Base-by-base conservation (phyloP, 2,329 filamentous ascomycete species). In the Blastomyces silverae region DNA sequence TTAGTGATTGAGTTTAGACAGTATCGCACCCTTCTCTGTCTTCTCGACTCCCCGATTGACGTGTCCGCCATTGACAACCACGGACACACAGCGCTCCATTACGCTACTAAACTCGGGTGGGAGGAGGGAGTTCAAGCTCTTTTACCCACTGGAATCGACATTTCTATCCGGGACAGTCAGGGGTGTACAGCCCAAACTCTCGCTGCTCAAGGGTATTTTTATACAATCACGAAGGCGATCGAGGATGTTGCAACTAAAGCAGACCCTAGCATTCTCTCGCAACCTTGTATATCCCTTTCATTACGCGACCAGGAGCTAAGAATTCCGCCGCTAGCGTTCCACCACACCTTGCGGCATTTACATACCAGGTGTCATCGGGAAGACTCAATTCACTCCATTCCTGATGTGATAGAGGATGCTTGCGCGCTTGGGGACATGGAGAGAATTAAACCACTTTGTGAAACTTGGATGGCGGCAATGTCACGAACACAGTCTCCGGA, bases 291-390 rank as follows among this genome's bases (percentile, higher is more conserved):
- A 42, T n/a, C 17, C 17, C 17, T 57, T 58, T 42, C 25, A 2
- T 31, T 34, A 34, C 28, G 0, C 1, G 7, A 4, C 11, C n/a
- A n/a, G 10, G 2, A 50, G 15, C 1, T 8, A 4, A 7, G 3
- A 7, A 25, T 31, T 22, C 25, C 8, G n/a, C 8, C 25, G 50
- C 31, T n/a, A 20, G 31, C 31, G 7, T 7, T 13, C 8, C 20
- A 57, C 39, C 28, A 57, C 20, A 39, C 22, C 15, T 39, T 57
- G 34, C 28, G 55, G 31, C 28, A 39, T 57, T n/a, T 57, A n/a
- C 55, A 57, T 39, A 57, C 55, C 13, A 57, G 37, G 39, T 57
- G 55, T 11, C 34, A 57, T n/a, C 55, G 55, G 20, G 28, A 28
- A 39, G 31, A 28, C 13, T 8, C 17, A 6, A 10, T n/a, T 17